Base-by-base conservation (phyloP, 352 stramenopile species). In the Blastocystis hominis region DNA sequence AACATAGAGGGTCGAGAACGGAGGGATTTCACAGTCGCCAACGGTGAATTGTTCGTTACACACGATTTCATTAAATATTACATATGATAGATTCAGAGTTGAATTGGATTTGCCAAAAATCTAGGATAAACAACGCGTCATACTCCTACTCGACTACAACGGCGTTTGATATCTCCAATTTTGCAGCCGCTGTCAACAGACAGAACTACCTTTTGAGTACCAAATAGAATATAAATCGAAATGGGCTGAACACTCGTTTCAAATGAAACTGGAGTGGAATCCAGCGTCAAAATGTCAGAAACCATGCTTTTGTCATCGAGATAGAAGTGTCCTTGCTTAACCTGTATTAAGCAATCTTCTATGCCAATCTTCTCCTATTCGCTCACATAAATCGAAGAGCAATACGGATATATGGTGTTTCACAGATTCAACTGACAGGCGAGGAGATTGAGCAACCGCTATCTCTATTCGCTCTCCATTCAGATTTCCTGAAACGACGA, bases 241-340 rank as follows among this genome's bases (percentile, higher is more conserved):
- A 84, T 66, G 1, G 72, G n/a, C 34, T 10, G 50, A 10, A 53
- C 62, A 24, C 72, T 30, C 24, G 47, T 64, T 84, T 84, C 72
- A 84, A 84, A 84, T 38, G 72, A 84, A 69, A 84, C 50, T 1
- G 72, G 50, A 53, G 30, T 24, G 17, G 3, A 24, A 84, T 84
- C 72, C 53, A 84, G 15, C 1, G n/a, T 3, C 0, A 66, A 47
- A 24, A 84, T 47, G 17, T 66, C 54, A 24, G 9, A 4, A 5
- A 84, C n/a, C 17, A 15, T 42, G 3, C 68, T 53, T 36, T 84
- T 53, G 34, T 84, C 36, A n/a, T 34, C 15, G n/a, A 36, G 68
- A 68, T 84, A 84, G 47, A 84, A 69, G 44, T 64, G 30, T 53
- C 72, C 72, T 68, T 84, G 72, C 38, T 84, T 84, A 10, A 84